Conservation (phyloP, 768 basidiomycete species). For the Lentinus tigrinus region DNA sequence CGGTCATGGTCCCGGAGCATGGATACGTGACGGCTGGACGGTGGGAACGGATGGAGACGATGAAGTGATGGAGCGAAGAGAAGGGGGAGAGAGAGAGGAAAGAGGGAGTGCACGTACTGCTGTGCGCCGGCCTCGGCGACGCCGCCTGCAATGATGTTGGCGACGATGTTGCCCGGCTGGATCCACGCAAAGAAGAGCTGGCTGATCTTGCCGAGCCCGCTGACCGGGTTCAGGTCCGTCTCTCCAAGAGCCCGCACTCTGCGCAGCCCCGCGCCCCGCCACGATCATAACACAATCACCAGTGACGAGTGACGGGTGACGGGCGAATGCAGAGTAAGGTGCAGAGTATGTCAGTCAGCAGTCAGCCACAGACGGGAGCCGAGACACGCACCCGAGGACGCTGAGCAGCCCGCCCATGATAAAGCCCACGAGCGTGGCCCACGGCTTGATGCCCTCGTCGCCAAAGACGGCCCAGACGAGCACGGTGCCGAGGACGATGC, state of each 20-base stretch:
- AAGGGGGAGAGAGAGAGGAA: not conserved
- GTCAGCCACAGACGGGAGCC: not conserved
- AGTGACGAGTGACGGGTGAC: not conserved
- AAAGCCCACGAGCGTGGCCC: constrained; percentile 90
- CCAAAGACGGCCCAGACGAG: constrained; percentile 92
- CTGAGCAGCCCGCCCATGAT: constrained; percentile 80
- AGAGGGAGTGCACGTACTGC: constrained; percentile 53
- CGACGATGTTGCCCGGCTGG: constrained; percentile 94
- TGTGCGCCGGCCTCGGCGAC: constrained; percentile 96
- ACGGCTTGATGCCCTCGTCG: constrained; percentile 86
- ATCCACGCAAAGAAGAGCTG: constrained; percentile 94
- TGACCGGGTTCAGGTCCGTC: constrained; percentile 91
- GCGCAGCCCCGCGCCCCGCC: not conserved
- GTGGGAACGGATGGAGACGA: constrained; percentile 1
- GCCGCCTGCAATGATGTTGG: constrained; percentile 95
- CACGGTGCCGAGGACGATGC: constrained; percentile 66
- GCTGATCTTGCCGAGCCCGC: constrained; percentile 91
- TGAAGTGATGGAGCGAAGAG: not conserved
- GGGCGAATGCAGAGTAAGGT: too few species aligned
- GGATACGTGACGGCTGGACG: too few species aligned
- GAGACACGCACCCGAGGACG: constrained; percentile 70
- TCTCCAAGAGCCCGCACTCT: constrained; percentile 94
- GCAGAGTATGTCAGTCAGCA: too few species aligned
- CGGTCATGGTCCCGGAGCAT: too few species aligned
- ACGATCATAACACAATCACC: not conserved